Percentiles rank a stretch among this genome's conserved stretches.
Conservation (phyloP, 352 stramenopile genomes). For the Aphanomyces invadans region DNA sequence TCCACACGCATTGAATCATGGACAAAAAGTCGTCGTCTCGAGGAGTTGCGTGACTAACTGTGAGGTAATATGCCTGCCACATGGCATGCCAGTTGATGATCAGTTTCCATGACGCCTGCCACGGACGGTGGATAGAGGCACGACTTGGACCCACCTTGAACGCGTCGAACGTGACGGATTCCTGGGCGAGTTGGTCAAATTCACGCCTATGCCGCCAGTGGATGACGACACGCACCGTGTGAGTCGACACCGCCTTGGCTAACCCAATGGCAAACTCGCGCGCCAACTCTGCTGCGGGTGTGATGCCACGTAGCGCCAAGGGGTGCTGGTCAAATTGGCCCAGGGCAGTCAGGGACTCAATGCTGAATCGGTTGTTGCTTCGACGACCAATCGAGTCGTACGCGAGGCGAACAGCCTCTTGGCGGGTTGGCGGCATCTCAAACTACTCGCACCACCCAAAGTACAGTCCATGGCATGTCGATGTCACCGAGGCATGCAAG, state of each 20-base stretch:
- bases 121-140: no score
- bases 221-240: neutral
- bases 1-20: conserved; percentile 19
- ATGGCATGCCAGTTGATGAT: no score
- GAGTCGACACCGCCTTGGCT: neutral
- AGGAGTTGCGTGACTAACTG: conserved; percentile 6
- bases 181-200: neutral
- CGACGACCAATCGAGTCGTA: neutral
- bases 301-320: conserved; percentile 14
- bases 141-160: conserved; percentile 21
- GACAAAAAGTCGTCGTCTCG: conserved; percentile 13
- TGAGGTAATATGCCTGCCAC: conserved; percentile 16
- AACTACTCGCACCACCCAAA: neutral
- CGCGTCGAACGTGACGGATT: conserved; percentile 2
- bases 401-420: neutral
- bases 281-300: neutral
- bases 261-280: conserved; percentile 10
- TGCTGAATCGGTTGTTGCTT: neutral
- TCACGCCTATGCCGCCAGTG: neutral
- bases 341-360: neutral
- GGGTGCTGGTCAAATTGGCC: conserved; percentile 19
- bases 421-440: neutral
- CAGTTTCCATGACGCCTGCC: no score
- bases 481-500: no score
- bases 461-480: neutral